Base-by-base conservation (phyloP, 345 rosid genomes). In the Cardamine resedifolia region DNA sequence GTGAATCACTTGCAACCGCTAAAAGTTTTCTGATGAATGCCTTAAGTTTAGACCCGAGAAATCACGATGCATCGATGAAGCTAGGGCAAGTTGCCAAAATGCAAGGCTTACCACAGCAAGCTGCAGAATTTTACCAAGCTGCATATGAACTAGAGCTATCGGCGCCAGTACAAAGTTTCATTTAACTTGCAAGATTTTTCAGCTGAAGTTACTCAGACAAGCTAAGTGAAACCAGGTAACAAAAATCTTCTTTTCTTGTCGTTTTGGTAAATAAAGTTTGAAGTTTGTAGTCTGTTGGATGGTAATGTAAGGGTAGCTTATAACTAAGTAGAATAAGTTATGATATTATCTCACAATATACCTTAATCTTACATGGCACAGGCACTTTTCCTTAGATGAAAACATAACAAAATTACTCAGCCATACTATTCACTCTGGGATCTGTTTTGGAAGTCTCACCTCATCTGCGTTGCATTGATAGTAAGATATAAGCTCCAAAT, bases 91-190 rank as follows among this genome's bases (percentile, higher is more conserved):
- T 94, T 74, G 82, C 91, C 59, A 91, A 87, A 77, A 79, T 52
- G 88, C 95, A 95, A 80, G 99, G 98, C 68, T 83, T 83, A 3
- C 60, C 84, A 23, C 85, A 82, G 41, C 92, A 85, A 81, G 98
- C 98, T 18, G 96, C 96, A 27, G 96, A 95, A 26, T 95, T 77
- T 78, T 90, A 87, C 76, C 96, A 95, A 78, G 98, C 98, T 57
- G 96, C 99, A 4, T 85, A 87, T 76, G 97, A 95, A 66, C 91
- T 95, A 38, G 66, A 85, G 75, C 71, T 80, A 23, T 85, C 97
- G 2, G 90, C 97, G 64, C 96, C 98, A 10, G 86, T 88, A 47
- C 87, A 88, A 64, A 80, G 87, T 77, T 85, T 85, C 49, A 43
- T 57, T 26, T 76, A 55, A 74, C 72, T 39, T 38, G 65, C 58